A percentile compares a stretch with the other conserved stretches of the same genome.
Evolutionary conservation across 768 basidiomycete genomes (phyloP).

Genomic region (Leccinum olivaceopallidum): DNA sequence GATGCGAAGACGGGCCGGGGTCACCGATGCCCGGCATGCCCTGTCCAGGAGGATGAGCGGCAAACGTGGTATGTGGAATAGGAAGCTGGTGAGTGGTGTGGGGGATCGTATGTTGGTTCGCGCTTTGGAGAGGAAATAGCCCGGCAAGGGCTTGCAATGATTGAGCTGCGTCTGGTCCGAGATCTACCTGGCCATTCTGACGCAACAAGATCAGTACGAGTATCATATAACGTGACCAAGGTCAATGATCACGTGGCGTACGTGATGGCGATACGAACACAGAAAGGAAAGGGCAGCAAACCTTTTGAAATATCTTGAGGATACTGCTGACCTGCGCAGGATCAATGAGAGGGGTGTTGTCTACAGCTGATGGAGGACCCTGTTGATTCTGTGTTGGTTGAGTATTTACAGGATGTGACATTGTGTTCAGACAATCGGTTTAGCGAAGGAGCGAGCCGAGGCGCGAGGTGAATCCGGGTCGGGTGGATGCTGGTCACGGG

Average conservation of each 20-base stretch:
- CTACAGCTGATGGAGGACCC: constrained; percentile 9
- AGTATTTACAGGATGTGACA: constrained; percentile 16
- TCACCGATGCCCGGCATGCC: constrained; percentile 58
- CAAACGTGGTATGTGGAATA: constrained; percentile 43
- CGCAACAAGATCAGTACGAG: constrained; percentile 4
- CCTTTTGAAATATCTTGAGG: constrained; percentile 61
- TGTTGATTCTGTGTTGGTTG: constrained; percentile 18
- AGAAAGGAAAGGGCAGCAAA: constrained; percentile 33
- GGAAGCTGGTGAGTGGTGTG: constrained; percentile 22
- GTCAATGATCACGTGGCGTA: constrained; percentile 28
- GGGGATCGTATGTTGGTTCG: constrained; percentile 35
- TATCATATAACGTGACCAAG: constrained; percentile 24
- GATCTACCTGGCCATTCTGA: constrained; percentile 50
- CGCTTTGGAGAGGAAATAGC: constrained; percentile 27
- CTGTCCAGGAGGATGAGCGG: constrained; percentile 26
- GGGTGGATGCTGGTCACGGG: constrained; percentile 43
- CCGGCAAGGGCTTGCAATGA: constrained; percentile 53
- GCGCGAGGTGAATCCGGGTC: constrained; percentile 12
- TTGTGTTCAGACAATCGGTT: background rate
- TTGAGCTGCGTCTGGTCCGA: constrained; percentile 64
- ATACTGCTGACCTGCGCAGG: constrained; percentile 59
- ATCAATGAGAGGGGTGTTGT: constrained; percentile 37
- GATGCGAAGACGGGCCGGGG: constrained; percentile 73
- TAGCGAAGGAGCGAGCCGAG: background rate
- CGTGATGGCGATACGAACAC: background rate